Percentiles rank a stretch among this genome's conserved stretches.
Evolutionary conservation across 1,284 basidiomycete genomes (phyloP).

Genomic region (Cutaneotrichosporon sp.): DNA sequence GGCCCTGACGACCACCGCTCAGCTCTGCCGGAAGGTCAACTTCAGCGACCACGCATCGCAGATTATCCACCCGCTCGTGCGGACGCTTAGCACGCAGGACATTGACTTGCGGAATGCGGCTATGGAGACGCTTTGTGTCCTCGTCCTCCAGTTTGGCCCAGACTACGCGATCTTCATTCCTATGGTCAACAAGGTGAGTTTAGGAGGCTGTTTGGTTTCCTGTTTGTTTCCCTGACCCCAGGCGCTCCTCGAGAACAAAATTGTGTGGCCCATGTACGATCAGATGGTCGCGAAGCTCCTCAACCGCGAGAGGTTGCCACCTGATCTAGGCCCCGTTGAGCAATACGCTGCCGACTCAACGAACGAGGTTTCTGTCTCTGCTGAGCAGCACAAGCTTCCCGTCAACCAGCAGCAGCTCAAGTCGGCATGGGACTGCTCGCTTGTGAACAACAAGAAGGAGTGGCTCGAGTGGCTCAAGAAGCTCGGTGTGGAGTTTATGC

Average conservation of each 20-base stretch:
- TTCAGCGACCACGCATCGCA: slow-evolving; percentile 98
- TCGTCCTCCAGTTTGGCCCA: slow-evolving; percentile 88
- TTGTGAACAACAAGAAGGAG: slow-evolving; percentile 74
- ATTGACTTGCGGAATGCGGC: slow-evolving; percentile 75
- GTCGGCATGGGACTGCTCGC: slow-evolving; percentile 90
- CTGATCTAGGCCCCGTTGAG: slow-evolving; percentile 52
- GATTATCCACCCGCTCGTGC: slow-evolving; percentile 91
- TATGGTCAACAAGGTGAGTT: slow-evolving; percentile 83
- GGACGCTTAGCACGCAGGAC: slow-evolving; percentile 76
- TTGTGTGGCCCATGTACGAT: slow-evolving; percentile 84
- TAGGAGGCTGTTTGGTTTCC: too few species aligned
- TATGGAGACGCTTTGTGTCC: slow-evolving; percentile 88
- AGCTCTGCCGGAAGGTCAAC: slow-evolving; percentile 87
- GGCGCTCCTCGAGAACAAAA: slow-evolving; percentile 71
- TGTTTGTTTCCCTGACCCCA: slow-evolving; percentile 39
- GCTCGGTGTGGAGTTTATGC: slow-evolving; percentile 93
- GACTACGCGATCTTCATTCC: slow-evolving; percentile 98
- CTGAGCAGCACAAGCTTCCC: slow-evolving; percentile 79
- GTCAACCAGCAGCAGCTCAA: slow-evolving; percentile 98
- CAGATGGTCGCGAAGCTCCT: slow-evolving; percentile 81
- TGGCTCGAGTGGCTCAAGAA: slow-evolving; percentile 97
- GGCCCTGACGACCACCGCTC: slow-evolving; percentile 87
- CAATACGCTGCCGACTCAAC: slow-evolving; percentile 40
- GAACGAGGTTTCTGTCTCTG: slow-evolving; percentile 30
- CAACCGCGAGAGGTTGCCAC: slow-evolving; percentile 85